Evolutionary conservation across 441 rosid species (phyloP).

Genomic region (Theobroma grandiflorum): DNA sequence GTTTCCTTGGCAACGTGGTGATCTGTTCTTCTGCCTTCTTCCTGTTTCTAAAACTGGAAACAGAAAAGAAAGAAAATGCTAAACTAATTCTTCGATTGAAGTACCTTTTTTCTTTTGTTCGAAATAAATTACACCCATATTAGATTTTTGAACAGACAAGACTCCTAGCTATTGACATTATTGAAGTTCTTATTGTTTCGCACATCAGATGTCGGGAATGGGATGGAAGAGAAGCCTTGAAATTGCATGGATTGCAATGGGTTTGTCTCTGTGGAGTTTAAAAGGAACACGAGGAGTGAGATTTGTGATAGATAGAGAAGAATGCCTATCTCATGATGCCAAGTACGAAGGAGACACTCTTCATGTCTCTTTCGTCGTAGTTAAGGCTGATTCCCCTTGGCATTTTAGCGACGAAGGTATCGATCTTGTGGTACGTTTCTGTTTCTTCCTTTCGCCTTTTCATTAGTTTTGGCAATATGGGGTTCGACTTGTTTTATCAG

Average conservation of each 20-base stretch:
- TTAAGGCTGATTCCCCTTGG: constrained; percentile 70
- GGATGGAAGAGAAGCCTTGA: constrained; percentile 23
- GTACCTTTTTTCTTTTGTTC: neutral
- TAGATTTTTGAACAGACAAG: neutral
- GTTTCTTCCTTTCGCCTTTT: too few species aligned
- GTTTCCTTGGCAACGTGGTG: constrained; percentile 10
- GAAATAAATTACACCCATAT: neutral
- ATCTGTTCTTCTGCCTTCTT: constrained; percentile 4
- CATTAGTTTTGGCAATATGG: too few species aligned
- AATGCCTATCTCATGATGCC: constrained; percentile 76
- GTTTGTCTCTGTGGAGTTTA: constrained; percentile 39
- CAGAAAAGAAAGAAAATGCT: neutral
- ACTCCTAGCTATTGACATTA: neutral
- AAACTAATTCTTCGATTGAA: neutral
- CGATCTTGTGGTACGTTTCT: constrained; percentile 66
- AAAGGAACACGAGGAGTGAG: constrained; percentile 56
- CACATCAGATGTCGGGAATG: constrained; percentile 17
- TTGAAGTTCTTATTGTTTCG: neutral
- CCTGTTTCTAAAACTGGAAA: neutral
- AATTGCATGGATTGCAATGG: constrained; percentile 34
- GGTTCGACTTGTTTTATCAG: neutral
- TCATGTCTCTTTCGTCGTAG: constrained; percentile 73
- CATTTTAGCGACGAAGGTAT: constrained; percentile 63
- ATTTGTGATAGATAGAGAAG: constrained; percentile 77
- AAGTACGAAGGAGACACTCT: constrained; percentile 70